Percentiles rank a stretch among this genome's conserved stretches.
Evolutionary conservation across 371 early-diverging fungal genomes (phyloP).

Genomic region (Mucor mucedo): DNA sequence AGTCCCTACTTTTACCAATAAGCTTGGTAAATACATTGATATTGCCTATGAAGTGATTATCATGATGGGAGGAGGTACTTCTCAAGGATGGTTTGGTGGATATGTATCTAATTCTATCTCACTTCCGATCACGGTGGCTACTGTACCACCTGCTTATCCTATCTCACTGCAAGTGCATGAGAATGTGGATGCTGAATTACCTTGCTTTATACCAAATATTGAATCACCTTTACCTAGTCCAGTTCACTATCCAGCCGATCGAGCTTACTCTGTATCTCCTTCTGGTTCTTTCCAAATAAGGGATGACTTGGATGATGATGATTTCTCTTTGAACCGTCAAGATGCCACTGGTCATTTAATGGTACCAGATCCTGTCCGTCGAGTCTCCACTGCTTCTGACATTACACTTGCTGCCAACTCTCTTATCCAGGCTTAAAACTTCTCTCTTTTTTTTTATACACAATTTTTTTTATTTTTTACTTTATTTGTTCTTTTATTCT

Average conservation of each 20-base stretch:
- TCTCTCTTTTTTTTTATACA: background rate
- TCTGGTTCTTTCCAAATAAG: slow-evolving; percentile 26
- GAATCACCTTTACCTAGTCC: slow-evolving; percentile 47
- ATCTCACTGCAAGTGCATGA: slow-evolving; percentile 13
- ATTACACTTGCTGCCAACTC: slow-evolving; percentile 4
- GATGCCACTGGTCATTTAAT: slow-evolving; percentile 43
- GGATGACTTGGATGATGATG: slow-evolving; percentile 15
- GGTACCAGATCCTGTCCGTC: slow-evolving; percentile 34
- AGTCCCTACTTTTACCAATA: slow-evolving; percentile 37
- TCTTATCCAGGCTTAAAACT: background rate
- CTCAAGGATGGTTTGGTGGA: background rate
- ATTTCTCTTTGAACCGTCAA: slow-evolving; percentile 20
- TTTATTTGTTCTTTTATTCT: background rate
- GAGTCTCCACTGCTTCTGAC: slow-evolving; percentile 9
- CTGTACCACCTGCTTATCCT: slow-evolving; percentile 27
- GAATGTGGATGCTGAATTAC: slow-evolving; percentile 16
- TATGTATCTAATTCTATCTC: slow-evolving; percentile 11
- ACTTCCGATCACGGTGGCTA: slow-evolving; percentile 18
- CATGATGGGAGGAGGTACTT: background rate
- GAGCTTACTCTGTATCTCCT: slow-evolving; percentile 40
- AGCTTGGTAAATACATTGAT: slow-evolving; percentile 32
- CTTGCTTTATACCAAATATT: slow-evolving; percentile 40
- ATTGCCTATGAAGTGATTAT: slow-evolving; percentile 39
- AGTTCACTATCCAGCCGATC: slow-evolving; percentile 26
- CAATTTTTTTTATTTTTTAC: background rate